These are phyloP conservation scores for Luvunga scandens DNA, from an alignment of 345 rosid species.

Conservation along the genomic window DNA sequence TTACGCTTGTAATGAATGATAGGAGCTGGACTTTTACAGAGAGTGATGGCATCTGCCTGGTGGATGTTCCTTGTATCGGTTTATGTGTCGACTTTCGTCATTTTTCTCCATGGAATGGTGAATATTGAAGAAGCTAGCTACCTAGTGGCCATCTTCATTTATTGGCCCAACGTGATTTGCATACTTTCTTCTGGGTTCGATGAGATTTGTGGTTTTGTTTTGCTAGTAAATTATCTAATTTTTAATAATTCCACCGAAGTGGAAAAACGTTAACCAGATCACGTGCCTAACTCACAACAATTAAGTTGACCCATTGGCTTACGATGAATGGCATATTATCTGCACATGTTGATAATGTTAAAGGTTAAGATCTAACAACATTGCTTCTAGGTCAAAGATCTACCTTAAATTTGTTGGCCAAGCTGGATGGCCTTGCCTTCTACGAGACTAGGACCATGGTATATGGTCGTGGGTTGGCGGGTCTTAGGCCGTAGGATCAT, in stretches of 20 bases:
- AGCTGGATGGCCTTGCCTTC: neutral
- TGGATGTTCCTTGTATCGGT: neutral
- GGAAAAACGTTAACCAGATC: neutral
- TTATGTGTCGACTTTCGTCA: neutral
- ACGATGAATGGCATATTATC: neutral
- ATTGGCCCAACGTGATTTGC: neutral
- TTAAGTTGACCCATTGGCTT: slow-evolving; percentile 1
- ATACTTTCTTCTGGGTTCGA: too few relatives aligned
- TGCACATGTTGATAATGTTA: too few relatives aligned
- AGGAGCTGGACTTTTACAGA: slow-evolving; percentile 31
- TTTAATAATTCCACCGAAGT: too few relatives aligned
- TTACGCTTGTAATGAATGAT: slow-evolving; percentile 28
- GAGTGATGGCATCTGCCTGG: slow-evolving; percentile 7
- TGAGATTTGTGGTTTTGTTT: too few relatives aligned
- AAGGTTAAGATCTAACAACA: neutral
- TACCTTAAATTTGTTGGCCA: neutral
- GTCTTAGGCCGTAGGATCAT: neutral
- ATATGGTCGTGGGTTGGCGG: neutral
- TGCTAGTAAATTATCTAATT: too few relatives aligned
- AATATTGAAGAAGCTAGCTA: neutral
- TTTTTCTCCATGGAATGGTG: neutral
- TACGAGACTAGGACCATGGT: neutral
- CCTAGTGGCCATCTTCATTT: neutral
- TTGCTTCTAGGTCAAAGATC: neutral
- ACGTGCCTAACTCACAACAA: neutral